Evolutionary conservation across 805 yeast genomes (phyloP).

Genomic region (Barnettozyma siamensis): DNA sequence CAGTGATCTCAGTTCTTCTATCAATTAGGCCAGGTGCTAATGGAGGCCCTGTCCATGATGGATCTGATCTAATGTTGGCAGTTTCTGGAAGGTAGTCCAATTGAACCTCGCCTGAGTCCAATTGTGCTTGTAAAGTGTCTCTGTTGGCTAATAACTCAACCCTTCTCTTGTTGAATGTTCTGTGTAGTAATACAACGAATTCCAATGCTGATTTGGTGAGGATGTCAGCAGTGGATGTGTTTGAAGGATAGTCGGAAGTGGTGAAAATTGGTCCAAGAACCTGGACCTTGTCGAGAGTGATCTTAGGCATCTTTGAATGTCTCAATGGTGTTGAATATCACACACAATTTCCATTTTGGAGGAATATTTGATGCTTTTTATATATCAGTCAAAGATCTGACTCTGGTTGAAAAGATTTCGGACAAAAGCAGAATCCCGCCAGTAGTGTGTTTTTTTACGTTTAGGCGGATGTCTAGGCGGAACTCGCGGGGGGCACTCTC

Average conservation of each 20-base stretch:
- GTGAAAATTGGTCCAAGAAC: slow-evolving; percentile 29
- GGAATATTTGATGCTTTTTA: too few species aligned
- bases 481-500: too few species aligned
- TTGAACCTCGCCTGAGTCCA: slow-evolving; percentile 41
- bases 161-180: slow-evolving; percentile 61
- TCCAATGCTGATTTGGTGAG: slow-evolving; percentile 45
- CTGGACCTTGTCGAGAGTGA: slow-evolving; percentile 30
- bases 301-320: slow-evolving; percentile 13
- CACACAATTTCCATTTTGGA: too few species aligned
- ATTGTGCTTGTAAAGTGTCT: slow-evolving; percentile 47
- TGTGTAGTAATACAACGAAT: slow-evolving; percentile 65
- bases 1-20: slow-evolving; percentile 79
- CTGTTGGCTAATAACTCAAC: slow-evolving; percentile 54
- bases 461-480: too few species aligned
- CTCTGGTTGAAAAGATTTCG: background rate
- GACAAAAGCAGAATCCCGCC: too few species aligned
- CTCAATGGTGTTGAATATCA: too few species aligned
- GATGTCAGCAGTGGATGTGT: slow-evolving; percentile 34
- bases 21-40: slow-evolving; percentile 67
- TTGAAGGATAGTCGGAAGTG: slow-evolving; percentile 30
- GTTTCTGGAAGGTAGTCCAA: slow-evolving; percentile 65
- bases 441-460: too few species aligned
- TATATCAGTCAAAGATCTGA: background rate
- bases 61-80: slow-evolving; percentile 57
- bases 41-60: slow-evolving; percentile 71